Conservation (phyloP, 345 rosid genomes). For the Passiflora organensis region DNA sequence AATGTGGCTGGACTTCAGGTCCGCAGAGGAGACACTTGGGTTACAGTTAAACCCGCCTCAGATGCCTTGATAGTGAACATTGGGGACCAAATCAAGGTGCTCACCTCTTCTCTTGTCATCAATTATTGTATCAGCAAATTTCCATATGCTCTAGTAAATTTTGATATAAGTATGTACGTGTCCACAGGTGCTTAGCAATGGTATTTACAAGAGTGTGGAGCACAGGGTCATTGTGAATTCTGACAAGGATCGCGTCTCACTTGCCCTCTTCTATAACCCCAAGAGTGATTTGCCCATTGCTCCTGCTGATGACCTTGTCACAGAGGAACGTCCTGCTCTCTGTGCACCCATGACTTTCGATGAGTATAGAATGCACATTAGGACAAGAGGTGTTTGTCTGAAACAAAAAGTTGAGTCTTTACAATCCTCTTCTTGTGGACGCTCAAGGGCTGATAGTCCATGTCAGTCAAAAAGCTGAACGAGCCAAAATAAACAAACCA, state of each 20-base stretch:
- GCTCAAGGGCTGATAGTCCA: no score
- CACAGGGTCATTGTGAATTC: constrained; percentile 29
- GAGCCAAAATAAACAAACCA: not conserved
- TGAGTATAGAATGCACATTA: constrained; percentile 19
- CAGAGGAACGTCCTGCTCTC: constrained; percentile 21
- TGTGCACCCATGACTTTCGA: constrained; percentile 18
- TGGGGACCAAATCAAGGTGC: constrained; percentile 33
- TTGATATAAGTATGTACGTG: not conserved
- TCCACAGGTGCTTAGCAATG: constrained; percentile 23
- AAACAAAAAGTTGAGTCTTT: constrained; percentile 22
- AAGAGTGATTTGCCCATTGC: constrained; percentile 16
- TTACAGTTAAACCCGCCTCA: constrained; percentile 22
- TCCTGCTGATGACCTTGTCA: constrained; percentile 18
- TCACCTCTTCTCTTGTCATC: no score
- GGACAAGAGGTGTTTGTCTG: constrained; percentile 23
- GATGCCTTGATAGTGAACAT: constrained; percentile 26
- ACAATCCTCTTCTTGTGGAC: constrained; percentile 2
- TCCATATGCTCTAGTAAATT: not conserved
- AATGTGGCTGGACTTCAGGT: constrained; percentile 27
- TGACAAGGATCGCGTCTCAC: constrained; percentile 20
- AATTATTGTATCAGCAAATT: no score
- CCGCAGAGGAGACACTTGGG: constrained; percentile 13
- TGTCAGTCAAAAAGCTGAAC: no score
- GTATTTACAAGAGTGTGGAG: constrained; percentile 23
- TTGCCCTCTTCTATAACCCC: constrained; percentile 31